A percentile compares a stretch with the other conserved stretches of the same genome.
Conservation (phyloP, 2,329 filamentous ascomycete species). For the Sclerotinia trifoliorum region DNA sequence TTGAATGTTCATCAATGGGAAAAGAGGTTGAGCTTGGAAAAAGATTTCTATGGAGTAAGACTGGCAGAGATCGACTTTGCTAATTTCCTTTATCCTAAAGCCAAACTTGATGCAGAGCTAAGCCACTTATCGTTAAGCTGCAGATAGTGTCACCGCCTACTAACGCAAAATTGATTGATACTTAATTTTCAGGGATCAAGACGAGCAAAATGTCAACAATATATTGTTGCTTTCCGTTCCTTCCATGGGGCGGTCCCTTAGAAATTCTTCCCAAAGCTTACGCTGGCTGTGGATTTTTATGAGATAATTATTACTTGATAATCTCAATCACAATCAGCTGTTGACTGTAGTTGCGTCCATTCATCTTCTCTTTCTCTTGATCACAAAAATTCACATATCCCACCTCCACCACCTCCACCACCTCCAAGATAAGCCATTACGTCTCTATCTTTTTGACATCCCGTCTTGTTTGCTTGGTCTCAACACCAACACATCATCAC, state of each 20-base stretch:
- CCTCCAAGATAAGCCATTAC: neutral
- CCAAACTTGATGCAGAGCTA: neutral
- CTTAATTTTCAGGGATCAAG: neutral
- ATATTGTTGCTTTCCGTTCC: neutral
- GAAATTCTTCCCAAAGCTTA: neutral
- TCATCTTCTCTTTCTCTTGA: slow-evolving; percentile 13
- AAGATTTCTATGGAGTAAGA: neutral
- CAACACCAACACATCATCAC: slow-evolving; percentile 14
- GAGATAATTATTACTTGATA: slow-evolving; percentile 4
- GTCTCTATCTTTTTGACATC: neutral
- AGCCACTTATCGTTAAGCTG: neutral
- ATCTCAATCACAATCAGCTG: neutral
- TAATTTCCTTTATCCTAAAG: slow-evolving; percentile 14
- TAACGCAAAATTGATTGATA: neutral
- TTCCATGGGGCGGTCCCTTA: neutral
- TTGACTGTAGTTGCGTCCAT: neutral
- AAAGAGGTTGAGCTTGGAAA: neutral
- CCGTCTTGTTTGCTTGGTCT: neutral
- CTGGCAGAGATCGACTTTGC: neutral
- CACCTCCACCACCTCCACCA: neutral
- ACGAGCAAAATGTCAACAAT: slow-evolving; percentile 7
- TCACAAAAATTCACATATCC: neutral
- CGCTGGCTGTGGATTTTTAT: neutral
- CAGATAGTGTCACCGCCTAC: slow-evolving; percentile 2
- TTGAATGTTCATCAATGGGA: no score